Evolutionary conservation across 2,329 filamentous ascomycete genomes (phyloP), one percentile per base, ranked within the genome.

Genomic region (Alternaria triticina): DNA sequence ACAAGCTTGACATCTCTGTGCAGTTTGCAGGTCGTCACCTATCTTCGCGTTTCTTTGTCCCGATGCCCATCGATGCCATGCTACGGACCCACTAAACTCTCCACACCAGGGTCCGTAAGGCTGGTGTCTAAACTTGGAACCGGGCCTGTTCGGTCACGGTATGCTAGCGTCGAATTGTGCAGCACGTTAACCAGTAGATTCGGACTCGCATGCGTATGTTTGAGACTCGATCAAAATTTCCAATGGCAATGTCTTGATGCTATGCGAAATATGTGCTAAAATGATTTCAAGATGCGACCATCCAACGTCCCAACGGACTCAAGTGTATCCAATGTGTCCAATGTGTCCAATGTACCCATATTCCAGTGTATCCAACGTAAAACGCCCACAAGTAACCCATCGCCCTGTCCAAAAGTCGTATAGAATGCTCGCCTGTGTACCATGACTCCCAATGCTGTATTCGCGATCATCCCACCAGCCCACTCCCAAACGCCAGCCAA

Each of bases 401-500:
- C 33, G 0, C 13, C 36, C 36, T 40, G 17, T 40, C 36, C 36
- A 40, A 40, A 40, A n/a, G 15, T 17, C 36, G 15, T 1, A 4
- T 17, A 40, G 36, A 40, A 40, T 40, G n/a, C 36, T 11, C 36
- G n/a, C 8, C 0, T 40, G n/a, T 40, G 30, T 33, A 33, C 3
- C 30, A 33, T 33, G 0, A 5, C 5, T 3, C 55, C 10, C 17
- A 25, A 17, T 40, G 9, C 25, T 20, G 20, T 11, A 5, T 15
- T 9, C 33, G 9, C 17, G 12, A 27, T 40, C 52, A 59, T 20
- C 54, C 30, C 23, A 54, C 45, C 27, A 57, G 6, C 40, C 60
- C 62, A 46, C 58, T 62, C 46, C 62, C 59, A n/a, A 70, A 15
- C 11, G 61, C 69, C 50, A 70, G 40, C 61, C 70, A 66, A 20